These are phyloP conservation scores for Lecanoromycetidae sp. DNA, from an alignment of 2,329 filamentous ascomycete species.

Conservation along the genomic window DNA sequence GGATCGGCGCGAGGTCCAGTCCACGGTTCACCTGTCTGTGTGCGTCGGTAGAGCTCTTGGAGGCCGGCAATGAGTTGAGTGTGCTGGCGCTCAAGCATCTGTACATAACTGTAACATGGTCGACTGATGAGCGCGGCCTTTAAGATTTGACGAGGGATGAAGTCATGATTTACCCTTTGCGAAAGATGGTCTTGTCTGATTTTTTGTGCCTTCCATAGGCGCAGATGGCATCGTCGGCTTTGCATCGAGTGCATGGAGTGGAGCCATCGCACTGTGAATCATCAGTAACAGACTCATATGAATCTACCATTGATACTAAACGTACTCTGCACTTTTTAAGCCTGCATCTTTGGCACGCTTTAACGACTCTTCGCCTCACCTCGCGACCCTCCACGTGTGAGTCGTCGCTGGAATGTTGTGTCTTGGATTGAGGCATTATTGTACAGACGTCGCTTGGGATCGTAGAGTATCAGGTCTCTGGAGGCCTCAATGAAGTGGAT, in stretches of 20 bases:
- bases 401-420: not conserved
- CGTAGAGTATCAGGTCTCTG: no score
- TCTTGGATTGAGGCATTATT: slow-evolving; percentile 5
- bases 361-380: slow-evolving; percentile 49
- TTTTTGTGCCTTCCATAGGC: slow-evolving; percentile 55
- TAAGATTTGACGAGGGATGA: not conserved
- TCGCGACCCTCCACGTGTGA: not conserved
- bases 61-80: slow-evolving; percentile 48
- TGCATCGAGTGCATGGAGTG: slow-evolving; percentile 49
- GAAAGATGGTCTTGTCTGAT: slow-evolving; percentile 54
- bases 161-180: slow-evolving; percentile 43
- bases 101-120: slow-evolving; percentile 40
- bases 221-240: slow-evolving; percentile 52
- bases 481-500: no score
- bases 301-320: not conserved
- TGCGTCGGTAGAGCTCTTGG: slow-evolving; percentile 47
- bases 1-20: slow-evolving; percentile 41
- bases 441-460: no score
- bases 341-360: slow-evolving; percentile 53
- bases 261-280: slow-evolving; percentile 48
- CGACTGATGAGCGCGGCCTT: not conserved
- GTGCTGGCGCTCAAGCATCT: slow-evolving; percentile 57
- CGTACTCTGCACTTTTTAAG: slow-evolving; percentile 44
- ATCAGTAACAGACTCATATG: not conserved
- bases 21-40: slow-evolving; percentile 44